Conservation (phyloP, 805 yeast species). For the Lipomyces kockii region DNA sequence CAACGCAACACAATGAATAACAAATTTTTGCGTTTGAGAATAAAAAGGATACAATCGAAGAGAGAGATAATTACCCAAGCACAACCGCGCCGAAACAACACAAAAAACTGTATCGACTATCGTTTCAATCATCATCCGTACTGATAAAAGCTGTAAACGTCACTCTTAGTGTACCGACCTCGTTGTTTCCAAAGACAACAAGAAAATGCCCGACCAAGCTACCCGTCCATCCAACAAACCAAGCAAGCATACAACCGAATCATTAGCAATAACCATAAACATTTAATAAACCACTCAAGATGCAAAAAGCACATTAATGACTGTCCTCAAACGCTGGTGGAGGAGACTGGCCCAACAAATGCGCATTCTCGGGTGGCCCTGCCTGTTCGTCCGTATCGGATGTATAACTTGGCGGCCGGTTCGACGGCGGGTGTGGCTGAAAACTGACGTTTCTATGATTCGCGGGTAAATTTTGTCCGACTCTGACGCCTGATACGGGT, state of each 20-base stretch:
- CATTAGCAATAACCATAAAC: background rate
- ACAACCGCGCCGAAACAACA: constrained; percentile 6
- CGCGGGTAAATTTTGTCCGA: background rate
- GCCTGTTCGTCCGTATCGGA: constrained; percentile 28
- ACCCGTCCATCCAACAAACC: background rate
- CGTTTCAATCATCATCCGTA: constrained; percentile 2
- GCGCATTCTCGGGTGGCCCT: constrained; percentile 29
- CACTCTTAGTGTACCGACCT: background rate
- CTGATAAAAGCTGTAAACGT: background rate
- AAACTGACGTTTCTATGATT: constrained; percentile 14
- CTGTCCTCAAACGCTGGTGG: constrained; percentile 35
- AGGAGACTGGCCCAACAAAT: constrained; percentile 33
- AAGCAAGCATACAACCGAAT: background rate
- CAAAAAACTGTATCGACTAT: background rate
- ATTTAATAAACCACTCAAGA: constrained; percentile 2
- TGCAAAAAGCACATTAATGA: background rate
- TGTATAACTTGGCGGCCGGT: constrained; percentile 33
- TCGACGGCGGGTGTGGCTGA: constrained; percentile 27
- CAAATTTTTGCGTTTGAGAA: constrained; percentile 10
- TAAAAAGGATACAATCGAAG: constrained; percentile 4
- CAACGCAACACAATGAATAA: background rate
- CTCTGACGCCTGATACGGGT: background rate
- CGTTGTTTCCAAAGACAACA: background rate
- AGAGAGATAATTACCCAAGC: constrained; percentile 2
- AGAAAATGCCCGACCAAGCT: background rate